These are phyloP conservation scores for Rosa persica DNA, from an alignment of 306 rosid species.

Conservation along the genomic window DNA sequence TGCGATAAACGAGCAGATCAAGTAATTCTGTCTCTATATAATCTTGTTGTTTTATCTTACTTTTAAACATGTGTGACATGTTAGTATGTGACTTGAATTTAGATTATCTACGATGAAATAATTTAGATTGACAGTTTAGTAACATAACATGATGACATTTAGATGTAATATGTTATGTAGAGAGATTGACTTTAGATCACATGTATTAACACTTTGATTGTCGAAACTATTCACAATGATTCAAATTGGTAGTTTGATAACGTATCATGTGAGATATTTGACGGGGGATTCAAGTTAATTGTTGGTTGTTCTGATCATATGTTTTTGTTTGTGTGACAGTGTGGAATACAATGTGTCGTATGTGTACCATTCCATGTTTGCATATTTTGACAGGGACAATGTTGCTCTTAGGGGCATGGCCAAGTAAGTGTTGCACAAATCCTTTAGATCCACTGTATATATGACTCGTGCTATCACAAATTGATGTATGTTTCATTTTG, in stretches of 20 bases:
- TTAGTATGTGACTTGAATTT: no score
- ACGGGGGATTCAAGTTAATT: background rate
- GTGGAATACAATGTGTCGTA: constrained; percentile 96
- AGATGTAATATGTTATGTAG: background rate
- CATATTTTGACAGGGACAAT: constrained; percentile 88
- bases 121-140: no score
- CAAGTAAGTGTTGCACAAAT: constrained; percentile 37
- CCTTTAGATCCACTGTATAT: background rate
- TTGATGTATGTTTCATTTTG: constrained; percentile 4
- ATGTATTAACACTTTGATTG: background rate
- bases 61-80: constrained; percentile 13
- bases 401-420: constrained; percentile 86
- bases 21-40: constrained; percentile 31
- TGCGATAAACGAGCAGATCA: constrained; percentile 84
- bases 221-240: background rate
- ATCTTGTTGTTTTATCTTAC: constrained; percentile 20
- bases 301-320: background rate
- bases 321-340: constrained; percentile 42
- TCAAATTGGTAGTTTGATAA: background rate
- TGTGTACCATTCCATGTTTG: constrained; percentile 84
- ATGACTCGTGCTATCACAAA: constrained; percentile 3
- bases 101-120: no score
- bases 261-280: background rate
- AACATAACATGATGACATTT: no score
- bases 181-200: background rate